Conservation (phyloP, 2,329 filamentous ascomycete genomes). For the Lachnellula occidentalis region DNA sequence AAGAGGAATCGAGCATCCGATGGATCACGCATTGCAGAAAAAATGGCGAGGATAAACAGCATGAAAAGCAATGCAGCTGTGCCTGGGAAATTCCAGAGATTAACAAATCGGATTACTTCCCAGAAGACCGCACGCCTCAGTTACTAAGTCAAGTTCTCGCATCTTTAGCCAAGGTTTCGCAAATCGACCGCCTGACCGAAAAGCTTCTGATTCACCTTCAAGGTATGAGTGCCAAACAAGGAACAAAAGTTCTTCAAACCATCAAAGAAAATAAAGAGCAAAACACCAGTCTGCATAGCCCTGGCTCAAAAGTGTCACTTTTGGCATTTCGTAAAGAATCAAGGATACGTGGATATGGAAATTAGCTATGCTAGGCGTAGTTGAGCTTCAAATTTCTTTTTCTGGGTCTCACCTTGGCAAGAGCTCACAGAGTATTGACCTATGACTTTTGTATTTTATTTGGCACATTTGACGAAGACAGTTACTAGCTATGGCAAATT, state of each 20-base stretch:
- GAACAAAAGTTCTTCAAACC: constrained; percentile 5
- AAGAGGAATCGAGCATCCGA: constrained; percentile 5
- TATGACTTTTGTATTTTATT: no score
- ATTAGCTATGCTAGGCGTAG: background rate
- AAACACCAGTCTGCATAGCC: constrained; percentile 7
- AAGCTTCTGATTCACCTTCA: constrained; percentile 7
- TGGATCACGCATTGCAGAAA: constrained; percentile 8
- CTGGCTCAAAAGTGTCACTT: constrained; percentile 7
- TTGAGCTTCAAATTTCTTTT: constrained; percentile 2
- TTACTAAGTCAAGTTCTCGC: constrained; percentile 11
- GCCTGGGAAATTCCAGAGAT: constrained; percentile 9
- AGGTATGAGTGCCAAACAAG: constrained; percentile 9
- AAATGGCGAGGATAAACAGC: constrained; percentile 9
- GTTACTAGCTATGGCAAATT: no score
- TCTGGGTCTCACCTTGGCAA: background rate
- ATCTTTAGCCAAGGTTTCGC: constrained; percentile 11
- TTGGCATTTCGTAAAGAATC: constrained; percentile 8
- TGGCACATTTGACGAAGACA: no score
- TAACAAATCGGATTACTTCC: constrained; percentile 11
- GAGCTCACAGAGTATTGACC: no score
- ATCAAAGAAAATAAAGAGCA: constrained; percentile 4
- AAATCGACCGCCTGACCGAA: constrained; percentile 8
- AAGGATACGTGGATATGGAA: constrained; percentile 2
- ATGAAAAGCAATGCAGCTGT: constrained; percentile 10
- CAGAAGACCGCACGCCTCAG: constrained; percentile 9